Evolutionary conservation across 139 green algal genomes (phyloP), one percentile per base, ranked within the genome.

Genomic region (Coccomyxa sp.): DNA sequence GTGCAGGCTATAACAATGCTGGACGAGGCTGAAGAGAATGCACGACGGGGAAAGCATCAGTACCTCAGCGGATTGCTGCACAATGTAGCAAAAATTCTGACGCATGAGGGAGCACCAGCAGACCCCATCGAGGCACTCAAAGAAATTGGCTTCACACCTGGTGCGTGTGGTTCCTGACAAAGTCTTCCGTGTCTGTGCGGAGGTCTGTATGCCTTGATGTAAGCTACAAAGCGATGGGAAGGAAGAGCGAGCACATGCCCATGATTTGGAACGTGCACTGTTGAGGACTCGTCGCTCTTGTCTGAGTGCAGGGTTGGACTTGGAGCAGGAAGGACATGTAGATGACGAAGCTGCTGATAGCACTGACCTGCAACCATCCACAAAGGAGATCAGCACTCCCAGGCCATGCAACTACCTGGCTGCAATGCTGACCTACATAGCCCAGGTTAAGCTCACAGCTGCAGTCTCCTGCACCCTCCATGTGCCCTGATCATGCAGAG

Each of bases 21-120:
- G 15, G 15, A 60, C 0, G 30, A 60, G 30, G 76, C 76, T 18
- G 30, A 63, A 32, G 76, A 58, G 30, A 60, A 59, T 13, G 76
- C 76, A 17, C 23, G 23, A 0, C 18, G 3, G 51, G 77, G 77
- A 13, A 31, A 68, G 23, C 77, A 81, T 57, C 77, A 81, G 51
- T 81, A 66, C 77, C 77, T 81, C 12, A 81, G 77, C 57, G 77
- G 77, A 13, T 1, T 68, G 51, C 77, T 81, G 57, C 77, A 81
- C 77, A 81, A 81, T 45, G 28, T 81, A 57, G 77, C 77, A 28
- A 80, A 80, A 27, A 27, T 60, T 17, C 76, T 80, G 4, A 32
- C 76, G 76, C 16, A 25, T 31, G 76, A 59, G 25, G 17, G 14
- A 63, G 32, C 31, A 13, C 30, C 76, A 25, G 17, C 30, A 28